Evolutionary conservation across 75 land plant genomes (phyloP).

Genomic region (Azolla pinnata): DNA sequence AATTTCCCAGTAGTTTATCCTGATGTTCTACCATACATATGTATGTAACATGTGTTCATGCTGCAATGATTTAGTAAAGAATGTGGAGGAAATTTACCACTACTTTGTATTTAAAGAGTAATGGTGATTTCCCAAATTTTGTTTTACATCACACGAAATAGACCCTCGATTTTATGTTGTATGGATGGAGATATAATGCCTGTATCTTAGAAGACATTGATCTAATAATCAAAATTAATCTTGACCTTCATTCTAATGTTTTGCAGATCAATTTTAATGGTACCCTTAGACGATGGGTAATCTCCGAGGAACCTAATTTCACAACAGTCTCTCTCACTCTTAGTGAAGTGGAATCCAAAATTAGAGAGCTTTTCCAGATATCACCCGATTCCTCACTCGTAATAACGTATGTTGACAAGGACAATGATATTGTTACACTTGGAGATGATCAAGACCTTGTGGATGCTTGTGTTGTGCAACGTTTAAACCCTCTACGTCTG

Average conservation of each 20-base stretch:
- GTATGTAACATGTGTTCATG: too few relatives aligned
- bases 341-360: slow-evolving; percentile 34
- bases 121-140: not conserved
- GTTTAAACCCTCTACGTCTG: slow-evolving; percentile 56
- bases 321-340: slow-evolving; percentile 18
- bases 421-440: slow-evolving; percentile 54
- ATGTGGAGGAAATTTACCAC: not conserved
- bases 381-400: slow-evolving; percentile 26
- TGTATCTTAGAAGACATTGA: not conserved
- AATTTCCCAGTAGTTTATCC: too few relatives aligned
- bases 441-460: slow-evolving; percentile 53
- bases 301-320: not conserved
- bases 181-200: not conserved
- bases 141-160: not conserved
- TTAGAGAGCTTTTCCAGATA: slow-evolving; percentile 38
- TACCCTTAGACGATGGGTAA: slow-evolving; percentile 15
- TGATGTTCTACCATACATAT: too few relatives aligned
- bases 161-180: not conserved
- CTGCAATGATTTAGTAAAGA: too few relatives aligned
- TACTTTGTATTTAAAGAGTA: not conserved
- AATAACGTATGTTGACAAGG: slow-evolving; percentile 68
- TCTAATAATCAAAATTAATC: not conserved
- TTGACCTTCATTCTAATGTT: not conserved
- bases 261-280: slow-evolving; percentile 25
- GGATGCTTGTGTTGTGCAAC: slow-evolving; percentile 52